Evolutionary conservation across 2,329 filamentous ascomycete genomes (phyloP), one percentile per base, ranked within the genome.

Genomic region (Talaromyces amestolkiae): DNA sequence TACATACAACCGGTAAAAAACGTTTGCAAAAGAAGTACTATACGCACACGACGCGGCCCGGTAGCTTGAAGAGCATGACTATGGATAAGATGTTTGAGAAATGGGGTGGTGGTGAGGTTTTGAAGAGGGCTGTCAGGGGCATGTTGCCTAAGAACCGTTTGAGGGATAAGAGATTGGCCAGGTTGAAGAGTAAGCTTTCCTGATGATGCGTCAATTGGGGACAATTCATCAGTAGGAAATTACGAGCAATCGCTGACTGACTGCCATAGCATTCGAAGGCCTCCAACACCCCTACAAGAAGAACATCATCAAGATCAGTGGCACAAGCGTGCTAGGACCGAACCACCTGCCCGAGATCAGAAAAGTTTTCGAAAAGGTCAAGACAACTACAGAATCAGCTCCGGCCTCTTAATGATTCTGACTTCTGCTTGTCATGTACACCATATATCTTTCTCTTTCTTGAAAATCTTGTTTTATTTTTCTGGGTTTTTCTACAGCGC

Each of bases 111-210:
- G 89, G 90, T 43, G 95, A 99, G 84, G 89, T 99, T 43, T 80
- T 99, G 76, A 85, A 92, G 74, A 91, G 93, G 78, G 95, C 96
- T 1, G 96, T 99, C 47, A 90, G 91, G 75, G 96, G 96, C 58
- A 99, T 99, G 95, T 80, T 99, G 79, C 95, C 95, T 63, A 99
- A 99, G 86, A 99, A 99, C 81, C 83, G 93, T 73, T 81, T 99
- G 74, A 84, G 94, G 72, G 93, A 97, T 77, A 91, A 92, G 83
- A 83, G 96, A 69, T 81, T 99, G 81, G 92, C 89, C 43, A 85
- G 95, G 71, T 81, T 99, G 76, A 99, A 98, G 86, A 83, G 85
- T 86, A 70, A 73, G 83, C 27, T 45, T 70, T 39, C 60, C 47
- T 24, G 31, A 13, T 24, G 10, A 19, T 35, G 31, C 6, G n/a